Evolutionary conservation across 805 yeast genomes (phyloP).

Genomic region (Candida chilensis): DNA sequence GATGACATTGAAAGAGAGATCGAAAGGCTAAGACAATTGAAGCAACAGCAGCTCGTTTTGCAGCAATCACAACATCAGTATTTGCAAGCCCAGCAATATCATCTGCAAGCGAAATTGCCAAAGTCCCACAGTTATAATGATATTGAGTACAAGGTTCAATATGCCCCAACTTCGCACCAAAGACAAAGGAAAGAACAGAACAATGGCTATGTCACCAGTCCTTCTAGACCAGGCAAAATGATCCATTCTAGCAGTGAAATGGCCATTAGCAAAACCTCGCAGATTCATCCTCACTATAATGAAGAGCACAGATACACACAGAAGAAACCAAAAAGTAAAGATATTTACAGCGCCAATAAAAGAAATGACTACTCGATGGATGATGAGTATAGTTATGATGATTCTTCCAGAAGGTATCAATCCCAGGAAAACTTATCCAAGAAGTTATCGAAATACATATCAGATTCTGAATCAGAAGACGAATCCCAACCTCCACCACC

Average conservation of each 20-base stretch:
- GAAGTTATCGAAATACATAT: constrained; percentile 12
- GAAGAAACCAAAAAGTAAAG: no score
- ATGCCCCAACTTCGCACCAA: no score
- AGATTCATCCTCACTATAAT: no score
- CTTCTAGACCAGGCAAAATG: no score
- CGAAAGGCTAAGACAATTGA: constrained; percentile 16
- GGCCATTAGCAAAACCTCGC: no score
- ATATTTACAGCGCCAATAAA: no score
- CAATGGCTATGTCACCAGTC: no score
- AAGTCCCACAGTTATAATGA: constrained; percentile 1
- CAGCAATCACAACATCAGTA: constrained; percentile 6
- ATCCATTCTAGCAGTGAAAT: no score
- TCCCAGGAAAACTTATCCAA: constrained; percentile 25
- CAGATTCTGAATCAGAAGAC: constrained; percentile 5
- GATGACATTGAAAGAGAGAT: constrained; percentile 17
- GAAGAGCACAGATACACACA: no score
- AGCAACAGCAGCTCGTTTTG: constrained; percentile 14
- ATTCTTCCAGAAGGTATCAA: constrained; percentile 10
- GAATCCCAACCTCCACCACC: constrained; percentile 24
- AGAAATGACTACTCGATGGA: no score
- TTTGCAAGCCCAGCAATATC: no score
- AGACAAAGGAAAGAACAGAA: no score
- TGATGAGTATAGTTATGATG: constrained; percentile 5
- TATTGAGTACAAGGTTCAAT: background rate
- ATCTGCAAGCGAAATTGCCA: constrained; percentile 5